Percentiles rank a stretch among this genome's conserved stretches.
Conservation (phyloP, 23 red algal species). For the Gracilaria vermiculophylla region DNA sequence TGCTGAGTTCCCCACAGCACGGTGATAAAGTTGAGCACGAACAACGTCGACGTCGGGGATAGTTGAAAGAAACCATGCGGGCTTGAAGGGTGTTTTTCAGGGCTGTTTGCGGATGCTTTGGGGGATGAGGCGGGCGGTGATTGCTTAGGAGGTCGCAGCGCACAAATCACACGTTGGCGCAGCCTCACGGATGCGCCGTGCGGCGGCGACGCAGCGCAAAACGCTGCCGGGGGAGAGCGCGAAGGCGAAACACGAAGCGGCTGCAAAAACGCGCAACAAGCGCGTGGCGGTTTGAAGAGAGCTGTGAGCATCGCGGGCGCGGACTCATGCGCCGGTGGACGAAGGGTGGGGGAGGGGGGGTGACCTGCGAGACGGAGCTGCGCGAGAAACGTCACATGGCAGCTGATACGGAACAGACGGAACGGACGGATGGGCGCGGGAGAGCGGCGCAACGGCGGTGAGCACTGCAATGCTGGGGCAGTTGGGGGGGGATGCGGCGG, state of each 20-base stretch:
- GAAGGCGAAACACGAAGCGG: not conserved
- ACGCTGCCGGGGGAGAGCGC: not conserved
- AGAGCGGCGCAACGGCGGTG: too few relatives aligned
- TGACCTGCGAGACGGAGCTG: not conserved
- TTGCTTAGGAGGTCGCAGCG: not conserved
- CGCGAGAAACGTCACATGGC: too few relatives aligned
- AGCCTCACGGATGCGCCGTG: not conserved
- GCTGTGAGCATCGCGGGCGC: not conserved
- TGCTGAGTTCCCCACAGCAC: conserved; percentile 97
- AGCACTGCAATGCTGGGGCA: too few relatives aligned
- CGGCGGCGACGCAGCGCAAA: not conserved
- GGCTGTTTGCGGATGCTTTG: not conserved
- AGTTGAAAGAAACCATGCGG: not conserved
- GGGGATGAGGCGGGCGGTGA: not conserved
- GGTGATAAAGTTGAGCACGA: conserved; percentile 80
- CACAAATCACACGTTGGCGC: not conserved
- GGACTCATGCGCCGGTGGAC: too few relatives aligned
- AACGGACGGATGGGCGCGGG: too few relatives aligned
- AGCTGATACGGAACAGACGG: too few relatives aligned
- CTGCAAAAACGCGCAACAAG: not conserved
- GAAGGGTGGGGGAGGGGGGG: not conserved
- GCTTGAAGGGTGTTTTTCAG: not conserved
- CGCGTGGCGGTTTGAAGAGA: not conserved
- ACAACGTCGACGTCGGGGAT: conserved; percentile 13
- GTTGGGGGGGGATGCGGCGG: not conserved